Evolutionary conservation across 192 early-diverging fungal species (phyloP).

Genomic region (Dissophora globulifera): DNA sequence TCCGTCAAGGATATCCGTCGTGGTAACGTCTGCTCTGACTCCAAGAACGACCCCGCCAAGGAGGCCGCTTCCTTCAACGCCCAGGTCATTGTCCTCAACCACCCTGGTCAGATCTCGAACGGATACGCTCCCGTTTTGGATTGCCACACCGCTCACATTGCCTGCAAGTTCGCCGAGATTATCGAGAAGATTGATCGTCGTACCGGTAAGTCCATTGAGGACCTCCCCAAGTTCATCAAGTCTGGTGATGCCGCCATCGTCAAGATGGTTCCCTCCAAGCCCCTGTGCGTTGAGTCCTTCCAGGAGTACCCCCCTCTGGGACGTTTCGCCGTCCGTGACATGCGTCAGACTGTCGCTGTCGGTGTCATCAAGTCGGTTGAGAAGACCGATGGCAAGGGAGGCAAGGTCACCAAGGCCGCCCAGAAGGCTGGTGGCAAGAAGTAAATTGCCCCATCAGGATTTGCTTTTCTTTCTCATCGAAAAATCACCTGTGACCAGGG

Average conservation of each 20-base stretch:
- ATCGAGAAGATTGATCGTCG: slow-evolving; percentile 95
- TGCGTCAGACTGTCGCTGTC: slow-evolving; percentile 96
- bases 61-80: slow-evolving; percentile 90
- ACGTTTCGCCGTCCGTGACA: slow-evolving; percentile 97
- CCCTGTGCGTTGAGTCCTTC: slow-evolving; percentile 96
- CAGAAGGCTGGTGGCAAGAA: slow-evolving; percentile 67
- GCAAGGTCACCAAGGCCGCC: slow-evolving; percentile 83
- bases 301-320: slow-evolving; percentile 93
- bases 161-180: slow-evolving; percentile 95
- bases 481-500: slow-evolving; percentile 18
- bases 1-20: slow-evolving; percentile 98
- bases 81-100: slow-evolving; percentile 97
- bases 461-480: slow-evolving; percentile 1
- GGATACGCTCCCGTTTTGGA: slow-evolving; percentile 96
- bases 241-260: slow-evolving; percentile 94
- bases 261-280: slow-evolving; percentile 95
- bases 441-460: slow-evolving; percentile 31
- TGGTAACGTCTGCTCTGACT: slow-evolving; percentile 95
- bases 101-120: slow-evolving; percentile 94
- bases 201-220: slow-evolving; percentile 93
- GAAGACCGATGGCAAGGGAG: slow-evolving; percentile 76
- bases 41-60: slow-evolving; percentile 97
- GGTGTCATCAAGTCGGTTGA: slow-evolving; percentile 95
- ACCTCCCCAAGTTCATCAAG: slow-evolving; percentile 94
- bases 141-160: slow-evolving; percentile 97